These are phyloP conservation scores for Quercus wislizeni DNA, from an alignment of 306 rosid species.

Conservation along the genomic window DNA sequence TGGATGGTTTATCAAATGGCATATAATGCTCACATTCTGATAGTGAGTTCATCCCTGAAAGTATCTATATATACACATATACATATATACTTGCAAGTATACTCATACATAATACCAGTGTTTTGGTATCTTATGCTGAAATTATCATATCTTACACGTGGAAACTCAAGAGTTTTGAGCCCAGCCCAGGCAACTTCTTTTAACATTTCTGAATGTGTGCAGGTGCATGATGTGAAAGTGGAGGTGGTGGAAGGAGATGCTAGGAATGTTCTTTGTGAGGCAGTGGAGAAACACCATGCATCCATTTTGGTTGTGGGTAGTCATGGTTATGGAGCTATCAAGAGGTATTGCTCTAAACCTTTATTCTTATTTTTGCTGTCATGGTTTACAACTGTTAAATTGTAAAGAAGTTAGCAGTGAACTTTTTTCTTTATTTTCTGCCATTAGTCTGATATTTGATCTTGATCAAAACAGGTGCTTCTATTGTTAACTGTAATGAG, in stretches of 20 bases:
- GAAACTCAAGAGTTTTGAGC: neutral
- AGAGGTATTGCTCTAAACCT: conserved; percentile 36
- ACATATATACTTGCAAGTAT: neutral
- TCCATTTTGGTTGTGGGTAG: conserved; percentile 68
- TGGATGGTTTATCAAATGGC: neutral
- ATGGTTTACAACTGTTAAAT: neutral
- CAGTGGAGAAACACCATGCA: conserved; percentile 66
- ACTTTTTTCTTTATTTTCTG: neutral
- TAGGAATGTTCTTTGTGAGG: conserved; percentile 71
- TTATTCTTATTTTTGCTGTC: neutral
- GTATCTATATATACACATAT: no score
- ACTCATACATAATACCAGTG: neutral
- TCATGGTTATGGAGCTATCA: conserved; percentile 76
- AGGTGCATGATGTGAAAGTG: conserved; percentile 39
- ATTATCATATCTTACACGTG: neutral
- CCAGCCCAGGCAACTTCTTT: neutral
- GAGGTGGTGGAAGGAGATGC: conserved; percentile 74
- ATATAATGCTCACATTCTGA: neutral
- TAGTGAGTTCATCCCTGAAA: neutral
- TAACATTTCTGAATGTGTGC: neutral
- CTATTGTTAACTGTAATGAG: neutral
- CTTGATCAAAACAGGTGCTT: neutral
- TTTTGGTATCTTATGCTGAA: neutral
- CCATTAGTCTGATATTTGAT: neutral
- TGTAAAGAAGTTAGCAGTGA: no score